phyloP scores from a whole-genome alignment of 768 basidiomycete species.

The Suillus sp. region DNA sequence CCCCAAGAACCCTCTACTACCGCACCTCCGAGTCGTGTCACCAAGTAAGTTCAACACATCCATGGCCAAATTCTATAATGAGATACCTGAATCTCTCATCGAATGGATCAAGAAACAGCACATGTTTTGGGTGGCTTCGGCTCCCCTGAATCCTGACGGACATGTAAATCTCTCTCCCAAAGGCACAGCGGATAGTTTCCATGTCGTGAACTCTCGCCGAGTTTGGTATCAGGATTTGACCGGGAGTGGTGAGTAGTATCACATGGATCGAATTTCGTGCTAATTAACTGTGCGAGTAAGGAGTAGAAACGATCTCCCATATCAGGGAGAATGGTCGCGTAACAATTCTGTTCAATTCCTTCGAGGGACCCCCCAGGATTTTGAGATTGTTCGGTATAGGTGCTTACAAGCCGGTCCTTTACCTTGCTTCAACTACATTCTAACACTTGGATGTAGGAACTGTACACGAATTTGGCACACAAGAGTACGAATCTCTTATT shows the following conservation, averaged over 20 bases:
- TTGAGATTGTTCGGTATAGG: slow-evolving; percentile 60
- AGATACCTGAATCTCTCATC: slow-evolving; percentile 53
- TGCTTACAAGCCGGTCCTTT: slow-evolving; percentile 23
- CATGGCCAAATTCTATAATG: slow-evolving; percentile 63
- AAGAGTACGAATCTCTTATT: slow-evolving; percentile 60
- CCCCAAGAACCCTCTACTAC: too few relatives aligned
- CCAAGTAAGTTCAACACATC: background rate
- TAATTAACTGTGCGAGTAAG: slow-evolving; percentile 28
- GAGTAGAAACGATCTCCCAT: slow-evolving; percentile 64
- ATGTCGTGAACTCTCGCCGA: slow-evolving; percentile 50
- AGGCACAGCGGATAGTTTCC: slow-evolving; percentile 62
- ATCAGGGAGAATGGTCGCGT: slow-evolving; percentile 64
- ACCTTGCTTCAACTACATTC: background rate
- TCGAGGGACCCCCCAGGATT: slow-evolving; percentile 63
- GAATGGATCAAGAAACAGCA: slow-evolving; percentile 65
- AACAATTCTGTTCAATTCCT: slow-evolving; percentile 63
- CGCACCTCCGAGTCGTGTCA: background rate
- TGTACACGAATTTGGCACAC: slow-evolving; percentile 63
- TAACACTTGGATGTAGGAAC: slow-evolving; percentile 42
- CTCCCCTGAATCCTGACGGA: slow-evolving; percentile 57
- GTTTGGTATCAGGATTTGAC: slow-evolving; percentile 79
- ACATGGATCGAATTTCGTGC: background rate
- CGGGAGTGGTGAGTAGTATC: slow-evolving; percentile 54
- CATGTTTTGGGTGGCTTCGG: slow-evolving; percentile 72
- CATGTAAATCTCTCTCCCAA: slow-evolving; percentile 74